Conservation (phyloP, 2,329 filamentous ascomycete genomes). For the Cryphonectria carpinicola region DNA sequence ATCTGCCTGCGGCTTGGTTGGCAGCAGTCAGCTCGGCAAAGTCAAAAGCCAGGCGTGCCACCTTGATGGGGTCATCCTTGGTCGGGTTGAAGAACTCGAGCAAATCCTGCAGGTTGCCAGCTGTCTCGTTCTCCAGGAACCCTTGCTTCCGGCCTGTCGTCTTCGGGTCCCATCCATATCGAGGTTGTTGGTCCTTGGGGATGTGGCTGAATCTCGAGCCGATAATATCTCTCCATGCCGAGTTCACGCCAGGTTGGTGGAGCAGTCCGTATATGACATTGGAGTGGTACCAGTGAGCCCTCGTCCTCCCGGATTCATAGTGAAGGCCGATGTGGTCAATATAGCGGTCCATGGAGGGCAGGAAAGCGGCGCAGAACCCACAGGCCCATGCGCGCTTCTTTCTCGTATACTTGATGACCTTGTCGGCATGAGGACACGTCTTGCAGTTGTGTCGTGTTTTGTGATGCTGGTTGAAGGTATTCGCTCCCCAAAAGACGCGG, state of each 20-base stretch:
- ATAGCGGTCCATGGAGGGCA: slow-evolving; percentile 67
- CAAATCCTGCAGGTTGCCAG: slow-evolving; percentile 65
- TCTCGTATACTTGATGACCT: slow-evolving; percentile 62
- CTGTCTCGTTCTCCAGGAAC: slow-evolving; percentile 64
- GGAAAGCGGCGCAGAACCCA: slow-evolving; percentile 67
- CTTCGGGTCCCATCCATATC: slow-evolving; percentile 63
- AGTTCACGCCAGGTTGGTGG: slow-evolving; percentile 66
- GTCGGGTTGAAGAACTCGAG: slow-evolving; percentile 67
- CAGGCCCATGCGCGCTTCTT: slow-evolving; percentile 71
- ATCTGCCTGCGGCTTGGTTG: slow-evolving; percentile 18
- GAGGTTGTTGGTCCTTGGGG: slow-evolving; percentile 56
- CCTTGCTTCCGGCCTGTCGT: slow-evolving; percentile 61
- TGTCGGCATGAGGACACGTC: slow-evolving; percentile 67
- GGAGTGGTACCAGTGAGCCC: slow-evolving; percentile 70
- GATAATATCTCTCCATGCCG: slow-evolving; percentile 64
- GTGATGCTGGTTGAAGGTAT: slow-evolving; percentile 71
- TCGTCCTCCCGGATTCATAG: slow-evolving; percentile 66
- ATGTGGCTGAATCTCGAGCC: slow-evolving; percentile 47
- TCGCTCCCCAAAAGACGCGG: slow-evolving; percentile 69
- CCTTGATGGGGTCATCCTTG: slow-evolving; percentile 58
- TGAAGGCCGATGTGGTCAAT: slow-evolving; percentile 71
- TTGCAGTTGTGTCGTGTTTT: slow-evolving; percentile 66
- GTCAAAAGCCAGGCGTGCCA: slow-evolving; percentile 63
- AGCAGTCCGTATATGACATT: slow-evolving; percentile 69
- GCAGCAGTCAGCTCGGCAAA: slow-evolving; percentile 45